Percentiles rank a stretch among this genome's conserved stretches.
Conservation (phyloP, 441 rosid species). For the Arabidopsis hybrid region DNA sequence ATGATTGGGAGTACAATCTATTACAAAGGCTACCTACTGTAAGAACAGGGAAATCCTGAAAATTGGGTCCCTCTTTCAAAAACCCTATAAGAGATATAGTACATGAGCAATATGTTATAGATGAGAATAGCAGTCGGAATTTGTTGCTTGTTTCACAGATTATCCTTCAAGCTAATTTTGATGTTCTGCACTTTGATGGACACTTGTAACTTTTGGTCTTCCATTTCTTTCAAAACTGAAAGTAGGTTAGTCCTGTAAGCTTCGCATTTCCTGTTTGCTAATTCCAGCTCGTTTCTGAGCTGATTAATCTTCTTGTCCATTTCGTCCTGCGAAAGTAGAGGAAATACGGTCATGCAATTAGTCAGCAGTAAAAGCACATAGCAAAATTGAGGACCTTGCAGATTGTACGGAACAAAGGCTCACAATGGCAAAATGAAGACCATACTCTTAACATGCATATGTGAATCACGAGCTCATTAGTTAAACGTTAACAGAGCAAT, state of each 20-base stretch:
- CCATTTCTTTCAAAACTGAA: conserved; percentile 83
- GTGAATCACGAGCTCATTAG: neutral
- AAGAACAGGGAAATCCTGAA: conserved; percentile 26
- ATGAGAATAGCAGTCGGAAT: conserved; percentile 13
- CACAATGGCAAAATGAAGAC: conserved; percentile 6
- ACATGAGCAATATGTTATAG: conserved; percentile 16
- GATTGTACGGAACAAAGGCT: conserved; percentile 8
- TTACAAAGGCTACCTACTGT: conserved; percentile 38
- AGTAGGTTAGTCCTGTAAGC: conserved; percentile 80
- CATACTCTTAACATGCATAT: conserved; percentile 1
- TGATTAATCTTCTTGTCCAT: conserved; percentile 73
- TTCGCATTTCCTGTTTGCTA: conserved; percentile 76
- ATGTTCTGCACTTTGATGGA: conserved; percentile 84
- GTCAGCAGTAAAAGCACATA: conserved; percentile 23
- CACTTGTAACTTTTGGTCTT: conserved; percentile 85
- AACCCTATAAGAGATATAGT: conserved; percentile 12
- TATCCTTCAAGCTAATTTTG: conserved; percentile 80
- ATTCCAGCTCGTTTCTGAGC: conserved; percentile 63
- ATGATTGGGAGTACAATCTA: conserved; percentile 27
- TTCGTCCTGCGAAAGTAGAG: conserved; percentile 66
- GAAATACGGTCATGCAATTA: conserved; percentile 20
- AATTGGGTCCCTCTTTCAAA: conserved; percentile 14
- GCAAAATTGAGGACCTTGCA: conserved; percentile 6
- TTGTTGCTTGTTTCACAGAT: conserved; percentile 47
- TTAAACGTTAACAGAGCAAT: conserved; percentile 3